Percentiles rank a stretch among this genome's conserved stretches.
Conservation (phyloP, 257 asterid genomes). For the Ilex asprella region DNA sequence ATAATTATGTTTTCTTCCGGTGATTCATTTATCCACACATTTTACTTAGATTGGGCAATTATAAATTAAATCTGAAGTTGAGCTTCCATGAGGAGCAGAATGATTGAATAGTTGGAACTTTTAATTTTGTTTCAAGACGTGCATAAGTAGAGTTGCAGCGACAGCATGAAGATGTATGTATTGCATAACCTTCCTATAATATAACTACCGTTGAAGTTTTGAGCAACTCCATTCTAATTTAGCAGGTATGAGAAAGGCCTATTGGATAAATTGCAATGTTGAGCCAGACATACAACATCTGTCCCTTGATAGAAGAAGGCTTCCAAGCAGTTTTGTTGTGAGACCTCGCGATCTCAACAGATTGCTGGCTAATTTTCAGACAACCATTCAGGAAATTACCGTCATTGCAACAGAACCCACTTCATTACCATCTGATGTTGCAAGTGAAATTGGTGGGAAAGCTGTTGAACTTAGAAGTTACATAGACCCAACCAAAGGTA, state of each 20-base stretch:
- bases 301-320: slow-evolving; percentile 75
- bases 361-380: slow-evolving; percentile 74
- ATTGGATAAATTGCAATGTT: slow-evolving; percentile 82
- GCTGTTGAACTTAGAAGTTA: slow-evolving; percentile 97
- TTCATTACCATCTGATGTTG: slow-evolving; percentile 53
- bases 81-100: no score
- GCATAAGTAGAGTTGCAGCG: no score
- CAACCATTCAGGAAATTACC: slow-evolving; percentile 90
- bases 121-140: no score
- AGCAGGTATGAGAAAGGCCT: slow-evolving; percentile 81
- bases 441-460: slow-evolving; percentile 81
- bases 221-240: slow-evolving; percentile 10
- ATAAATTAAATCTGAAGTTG: no score
- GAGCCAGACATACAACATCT: slow-evolving; percentile 85
- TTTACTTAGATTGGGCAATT: no score
- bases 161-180: no score
- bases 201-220: background rate
- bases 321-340: slow-evolving; percentile 84
- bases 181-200: no score
- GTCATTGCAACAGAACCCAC: slow-evolving; percentile 73
- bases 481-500: slow-evolving; percentile 92
- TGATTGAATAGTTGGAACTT: no score
- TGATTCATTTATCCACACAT: no score
- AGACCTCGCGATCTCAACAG: slow-evolving; percentile 89
- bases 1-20: no score